Evolutionary conservation across 345 rosid genomes (phyloP).

Genomic region (Pistacia vera): DNA sequence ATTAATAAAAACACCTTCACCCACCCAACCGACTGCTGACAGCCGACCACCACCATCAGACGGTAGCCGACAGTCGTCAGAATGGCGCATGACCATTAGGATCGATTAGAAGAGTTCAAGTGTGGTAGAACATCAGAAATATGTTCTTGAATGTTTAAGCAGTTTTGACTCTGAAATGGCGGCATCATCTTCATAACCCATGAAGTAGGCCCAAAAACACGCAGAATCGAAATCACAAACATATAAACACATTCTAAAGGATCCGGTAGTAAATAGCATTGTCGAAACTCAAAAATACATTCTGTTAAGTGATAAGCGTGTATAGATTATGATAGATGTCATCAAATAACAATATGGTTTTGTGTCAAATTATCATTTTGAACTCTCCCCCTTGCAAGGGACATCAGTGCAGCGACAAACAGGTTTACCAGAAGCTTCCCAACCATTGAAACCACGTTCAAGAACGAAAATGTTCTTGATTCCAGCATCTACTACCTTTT

Average conservation of each 20-base stretch:
- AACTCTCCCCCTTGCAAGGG: conserved; percentile 62
- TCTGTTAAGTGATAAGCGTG: neutral
- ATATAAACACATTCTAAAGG: neutral
- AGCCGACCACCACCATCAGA: too few relatives aligned
- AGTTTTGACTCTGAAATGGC: too few relatives aligned
- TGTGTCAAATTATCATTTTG: conserved; percentile 9
- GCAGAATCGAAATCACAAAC: neutral
- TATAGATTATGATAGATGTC: neutral
- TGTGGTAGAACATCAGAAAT: too few relatives aligned
- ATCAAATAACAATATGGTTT: neutral
- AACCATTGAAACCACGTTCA: conserved; percentile 87
- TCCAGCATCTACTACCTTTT: conserved; percentile 65
- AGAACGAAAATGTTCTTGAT: conserved; percentile 68
- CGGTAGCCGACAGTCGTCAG: too few relatives aligned
- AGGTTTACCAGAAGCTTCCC: conserved; percentile 90
- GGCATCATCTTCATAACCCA: too few relatives aligned
- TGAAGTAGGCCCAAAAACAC: neutral
- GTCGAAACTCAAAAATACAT: neutral
- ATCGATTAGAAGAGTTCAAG: too few relatives aligned
- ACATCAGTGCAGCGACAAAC: conserved; percentile 70
- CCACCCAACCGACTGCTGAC: too few relatives aligned
- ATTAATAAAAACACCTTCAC: too few relatives aligned
- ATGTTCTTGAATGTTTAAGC: too few relatives aligned
- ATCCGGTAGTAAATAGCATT: neutral
- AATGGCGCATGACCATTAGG: too few relatives aligned